Evolutionary conservation across 768 basidiomycete genomes (phyloP).

Genomic region (Mycena pura): DNA sequence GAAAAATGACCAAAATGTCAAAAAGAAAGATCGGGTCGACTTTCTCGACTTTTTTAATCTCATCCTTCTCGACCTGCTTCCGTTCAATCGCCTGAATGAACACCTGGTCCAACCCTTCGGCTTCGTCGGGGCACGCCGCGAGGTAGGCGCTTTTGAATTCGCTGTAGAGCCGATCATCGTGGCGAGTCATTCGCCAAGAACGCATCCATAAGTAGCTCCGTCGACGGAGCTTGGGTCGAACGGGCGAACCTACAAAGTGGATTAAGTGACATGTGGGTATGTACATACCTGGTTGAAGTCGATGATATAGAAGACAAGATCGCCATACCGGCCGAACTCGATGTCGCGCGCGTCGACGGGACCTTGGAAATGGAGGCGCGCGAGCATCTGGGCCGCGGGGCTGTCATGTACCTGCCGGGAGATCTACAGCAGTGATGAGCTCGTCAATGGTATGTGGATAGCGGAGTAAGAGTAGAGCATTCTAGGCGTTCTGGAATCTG

Average conservation of each 20-base stretch:
- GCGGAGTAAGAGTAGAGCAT: no score
- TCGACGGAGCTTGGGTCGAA: constrained; percentile 28
- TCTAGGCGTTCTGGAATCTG: no score
- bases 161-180: constrained; percentile 29
- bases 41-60: no score
- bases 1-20: no score
- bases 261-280: background rate
- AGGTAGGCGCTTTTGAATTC: constrained; percentile 32
- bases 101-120: constrained; percentile 8
- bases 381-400: no score
- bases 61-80: constrained; percentile 16
- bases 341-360: constrained; percentile 40
- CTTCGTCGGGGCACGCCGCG: constrained; percentile 25
- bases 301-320: constrained; percentile 29
- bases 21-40: no score
- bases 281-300: constrained; percentile 41
- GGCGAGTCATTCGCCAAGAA: constrained; percentile 35
- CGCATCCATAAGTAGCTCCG: constrained; percentile 31
- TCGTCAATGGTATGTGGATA: no score
- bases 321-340: constrained; percentile 35
- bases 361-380: constrained; percentile 32
- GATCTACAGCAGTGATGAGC: no score
- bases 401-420: no score
- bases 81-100: constrained; percentile 31
- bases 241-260: constrained; percentile 27